Conservation (phyloP, 257 asterid species). For the Solanum tarijense region DNA sequence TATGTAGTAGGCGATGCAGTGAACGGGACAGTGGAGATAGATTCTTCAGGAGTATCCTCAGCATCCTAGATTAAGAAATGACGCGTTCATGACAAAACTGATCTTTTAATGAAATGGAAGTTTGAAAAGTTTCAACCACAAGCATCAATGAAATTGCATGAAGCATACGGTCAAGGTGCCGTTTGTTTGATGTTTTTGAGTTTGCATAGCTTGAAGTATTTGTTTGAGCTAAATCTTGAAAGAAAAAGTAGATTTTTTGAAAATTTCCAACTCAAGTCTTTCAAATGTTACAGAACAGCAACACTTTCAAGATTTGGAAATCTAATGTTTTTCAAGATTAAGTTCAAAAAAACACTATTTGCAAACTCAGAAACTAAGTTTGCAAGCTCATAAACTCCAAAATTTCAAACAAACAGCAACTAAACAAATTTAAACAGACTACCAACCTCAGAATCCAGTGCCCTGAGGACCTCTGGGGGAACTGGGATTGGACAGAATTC, state of each 20-base stretch:
- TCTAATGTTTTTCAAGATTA: not conserved
- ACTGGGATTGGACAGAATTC: slow-evolving; percentile 86
- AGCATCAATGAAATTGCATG: not conserved
- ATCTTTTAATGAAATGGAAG: not conserved
- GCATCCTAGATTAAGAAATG: slow-evolving; percentile 28
- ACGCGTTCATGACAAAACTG: not conserved
- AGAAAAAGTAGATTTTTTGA: not conserved
- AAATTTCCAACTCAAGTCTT: not conserved
- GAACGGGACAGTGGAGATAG: slow-evolving; percentile 45
- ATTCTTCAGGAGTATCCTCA: slow-evolving; percentile 16
- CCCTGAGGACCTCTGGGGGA: slow-evolving; percentile 47
- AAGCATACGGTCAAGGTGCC: not conserved
- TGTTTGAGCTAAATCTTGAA: not conserved
- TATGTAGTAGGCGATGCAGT: slow-evolving; percentile 36
- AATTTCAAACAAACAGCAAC: not conserved
- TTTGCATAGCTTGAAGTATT: not conserved
- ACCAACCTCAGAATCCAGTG: slow-evolving; percentile 57
- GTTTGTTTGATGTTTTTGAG: not conserved
- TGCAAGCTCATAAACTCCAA: not conserved
- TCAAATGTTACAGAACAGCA: not conserved
- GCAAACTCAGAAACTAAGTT: not conserved
- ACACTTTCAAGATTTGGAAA: not conserved
- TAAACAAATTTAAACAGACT: not conserved
- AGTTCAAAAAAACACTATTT: not conserved
- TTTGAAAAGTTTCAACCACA: not conserved